Percentiles rank a stretch among this genome's conserved stretches.
phyloP scores from a whole-genome alignment of 495 filamentous ascomycete genomes.

The Evansstolkia leycettana region DNA sequence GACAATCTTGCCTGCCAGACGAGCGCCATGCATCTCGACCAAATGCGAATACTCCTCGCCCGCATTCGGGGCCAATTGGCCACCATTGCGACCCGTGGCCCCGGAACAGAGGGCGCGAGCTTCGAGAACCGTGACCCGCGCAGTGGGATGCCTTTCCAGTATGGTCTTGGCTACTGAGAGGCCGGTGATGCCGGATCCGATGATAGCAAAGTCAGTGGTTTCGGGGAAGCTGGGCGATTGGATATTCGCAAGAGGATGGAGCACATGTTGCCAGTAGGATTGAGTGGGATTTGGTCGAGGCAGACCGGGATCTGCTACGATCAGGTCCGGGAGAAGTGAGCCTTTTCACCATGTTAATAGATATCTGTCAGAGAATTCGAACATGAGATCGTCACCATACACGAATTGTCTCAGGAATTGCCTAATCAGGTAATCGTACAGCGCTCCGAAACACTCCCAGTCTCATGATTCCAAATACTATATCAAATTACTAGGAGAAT shows the following conservation, averaged over 20 bases:
- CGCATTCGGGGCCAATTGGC: conserved; percentile 22
- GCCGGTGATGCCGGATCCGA: conserved; percentile 63
- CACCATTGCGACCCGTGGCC: conserved; percentile 54
- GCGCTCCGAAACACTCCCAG: too few relatives aligned
- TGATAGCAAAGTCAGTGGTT: conserved; percentile 44
- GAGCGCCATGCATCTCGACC: conserved; percentile 8
- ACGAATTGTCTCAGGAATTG: too few relatives aligned
- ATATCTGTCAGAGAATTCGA: too few relatives aligned
- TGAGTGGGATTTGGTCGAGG: conserved; percentile 46
- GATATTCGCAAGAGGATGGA: conserved; percentile 40
- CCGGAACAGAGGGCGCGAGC: conserved; percentile 71
- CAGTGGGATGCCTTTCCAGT: conserved; percentile 19
- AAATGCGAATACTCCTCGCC: conserved; percentile 21
- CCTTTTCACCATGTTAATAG: too few relatives aligned
- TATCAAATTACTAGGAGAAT: too few relatives aligned
- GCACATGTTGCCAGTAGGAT: conserved; percentile 62
- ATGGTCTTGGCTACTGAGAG: conserved; percentile 47
- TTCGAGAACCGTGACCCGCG: conserved; percentile 39
- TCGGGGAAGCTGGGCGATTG: conserved; percentile 33
- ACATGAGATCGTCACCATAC: too few relatives aligned
- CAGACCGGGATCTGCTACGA: conserved; percentile 24
- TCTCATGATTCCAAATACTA: too few relatives aligned
- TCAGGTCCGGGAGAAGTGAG: conserved; percentile 6
- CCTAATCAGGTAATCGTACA: too few relatives aligned
- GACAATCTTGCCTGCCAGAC: conserved; percentile 17